Base-by-base conservation (phyloP, 768 basidiomycete species). In the Rhodotorula graminis region DNA sequence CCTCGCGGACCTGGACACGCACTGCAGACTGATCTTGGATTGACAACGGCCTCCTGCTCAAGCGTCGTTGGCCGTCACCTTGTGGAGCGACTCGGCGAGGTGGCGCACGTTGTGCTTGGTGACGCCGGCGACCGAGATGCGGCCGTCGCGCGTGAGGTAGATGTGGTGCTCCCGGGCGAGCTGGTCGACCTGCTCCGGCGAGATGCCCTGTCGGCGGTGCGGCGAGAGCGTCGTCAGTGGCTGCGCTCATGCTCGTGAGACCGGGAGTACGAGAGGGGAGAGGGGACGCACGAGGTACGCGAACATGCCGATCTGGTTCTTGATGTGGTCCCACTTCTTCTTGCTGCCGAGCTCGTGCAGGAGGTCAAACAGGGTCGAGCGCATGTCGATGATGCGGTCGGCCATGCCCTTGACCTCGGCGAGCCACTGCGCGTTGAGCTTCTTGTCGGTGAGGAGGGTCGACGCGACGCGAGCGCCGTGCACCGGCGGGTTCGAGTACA, bases 231-330 rank as follows among this genome's bases (percentile, higher is more conserved):
- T 42, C 33, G 47, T 52, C 50, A 19, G 21, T 5, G 18, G 8
- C 4, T 4, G 21, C 16, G n/a, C 59, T 27, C 37, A 56, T 1
- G 18, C n/a, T 31, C 21, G 23, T 50, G 53, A 61, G 5, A 18
- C 7, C n/a, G 5, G 27, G n/a, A 37, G 37, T 4, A 5, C 29
- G 52, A 21, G 49, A 65, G 11, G 15, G 64, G 63, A 29, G 29
- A 9, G 31, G 3, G 33, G 21, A 57, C 56, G 56, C 21, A 57
- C 56, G 74, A 76, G 76, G 79, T 27, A 70, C 63, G 73, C 85
- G 94, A 72, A 96, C 94, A 95, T 96, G 68, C 94, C 95, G 82
- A 98, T 98, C 84, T 98, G 96, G 64, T 87, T 86, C 77, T 89
- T 84, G 78, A 99, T 95, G 82, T 98, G 95, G n/a, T 89, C 87